A percentile compares a stretch with the other conserved stretches of the same genome.
Conservation (phyloP, 2,329 filamentous ascomycete species). For the Aspergillus spinulosporus region DNA sequence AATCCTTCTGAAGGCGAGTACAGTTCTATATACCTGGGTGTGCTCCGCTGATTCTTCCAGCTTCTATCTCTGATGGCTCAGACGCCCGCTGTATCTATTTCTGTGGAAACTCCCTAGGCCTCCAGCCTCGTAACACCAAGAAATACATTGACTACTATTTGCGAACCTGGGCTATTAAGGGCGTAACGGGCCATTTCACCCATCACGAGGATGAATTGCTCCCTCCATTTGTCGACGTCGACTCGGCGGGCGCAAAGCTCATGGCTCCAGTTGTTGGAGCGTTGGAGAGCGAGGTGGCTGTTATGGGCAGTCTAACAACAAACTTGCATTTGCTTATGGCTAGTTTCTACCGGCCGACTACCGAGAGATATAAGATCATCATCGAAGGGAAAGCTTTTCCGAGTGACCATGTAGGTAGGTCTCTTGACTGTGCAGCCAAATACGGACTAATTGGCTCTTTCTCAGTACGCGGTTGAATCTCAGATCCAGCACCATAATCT, state of each 20-base stretch:
- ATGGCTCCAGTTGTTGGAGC: constrained; percentile 76
- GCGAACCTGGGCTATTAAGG: constrained; percentile 79
- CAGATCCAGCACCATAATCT: constrained; percentile 73
- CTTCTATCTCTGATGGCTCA: constrained; percentile 28
- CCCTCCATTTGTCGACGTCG: constrained; percentile 74
- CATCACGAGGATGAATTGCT: constrained; percentile 67
- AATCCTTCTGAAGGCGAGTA: constrained; percentile 30
- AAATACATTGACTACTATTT: constrained; percentile 71
- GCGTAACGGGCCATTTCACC: constrained; percentile 80
- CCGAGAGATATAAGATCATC: constrained; percentile 71
- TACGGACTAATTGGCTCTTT: constrained; percentile 10
- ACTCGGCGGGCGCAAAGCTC: constrained; percentile 69
- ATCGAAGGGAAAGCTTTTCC: constrained; percentile 90
- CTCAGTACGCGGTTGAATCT: constrained; percentile 76
- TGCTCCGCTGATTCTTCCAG: constrained; percentile 8
- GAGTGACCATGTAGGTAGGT: constrained; percentile 68
- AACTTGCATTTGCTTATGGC: constrained; percentile 82
- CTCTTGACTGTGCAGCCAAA: not conserved
- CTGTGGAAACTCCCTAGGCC: constrained; percentile 84
- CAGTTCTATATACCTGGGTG: not conserved
- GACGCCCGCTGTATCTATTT: constrained; percentile 69
- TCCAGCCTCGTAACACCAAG: constrained; percentile 71
- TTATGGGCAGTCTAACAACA: constrained; percentile 83
- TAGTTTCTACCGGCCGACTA: constrained; percentile 74
- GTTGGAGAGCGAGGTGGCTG: constrained; percentile 70